These are phyloP conservation scores for Trichophyton mentagrophytes DNA, from an alignment of 2,329 filamentous ascomycete genomes.

Conservation along the genomic window DNA sequence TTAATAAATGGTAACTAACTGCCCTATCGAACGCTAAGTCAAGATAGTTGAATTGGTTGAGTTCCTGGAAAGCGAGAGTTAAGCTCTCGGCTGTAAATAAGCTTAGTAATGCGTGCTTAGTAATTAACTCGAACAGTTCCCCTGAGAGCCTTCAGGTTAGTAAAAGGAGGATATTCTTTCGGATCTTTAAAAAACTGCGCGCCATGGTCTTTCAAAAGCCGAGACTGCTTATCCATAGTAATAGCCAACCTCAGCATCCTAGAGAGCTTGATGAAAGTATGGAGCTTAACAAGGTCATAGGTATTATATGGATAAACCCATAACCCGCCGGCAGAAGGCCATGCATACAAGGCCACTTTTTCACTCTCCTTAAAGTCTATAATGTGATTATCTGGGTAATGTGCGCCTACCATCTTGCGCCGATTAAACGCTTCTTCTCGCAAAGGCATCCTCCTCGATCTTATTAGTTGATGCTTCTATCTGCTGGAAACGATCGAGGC, in stretches of 20 bases:
- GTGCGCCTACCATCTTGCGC: not conserved
- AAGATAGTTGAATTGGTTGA: too few species aligned
- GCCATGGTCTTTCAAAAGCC: not conserved
- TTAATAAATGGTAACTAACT: too few species aligned
- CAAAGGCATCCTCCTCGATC: not conserved
- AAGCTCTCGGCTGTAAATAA: too few species aligned
- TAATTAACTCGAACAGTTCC: not conserved
- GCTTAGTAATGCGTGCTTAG: too few species aligned
- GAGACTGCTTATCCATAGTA: not conserved
- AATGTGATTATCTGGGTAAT: not conserved
- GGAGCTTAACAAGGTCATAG: not conserved
- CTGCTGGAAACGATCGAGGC: not conserved
- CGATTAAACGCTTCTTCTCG: not conserved
- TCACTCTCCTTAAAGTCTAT: not conserved
- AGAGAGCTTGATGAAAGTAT: not conserved
- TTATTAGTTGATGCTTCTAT: not conserved
- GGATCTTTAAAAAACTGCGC: not conserved
- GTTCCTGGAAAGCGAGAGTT: too few species aligned
- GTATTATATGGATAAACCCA: not conserved
- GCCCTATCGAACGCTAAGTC: too few species aligned
- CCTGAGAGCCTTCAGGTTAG: not conserved
- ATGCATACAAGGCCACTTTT: not conserved
- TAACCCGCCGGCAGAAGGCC: not conserved
- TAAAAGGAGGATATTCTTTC: not conserved
- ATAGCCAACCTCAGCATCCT: not conserved